Conservation (phyloP, 352 stramenopile genomes). For the Pythium volutum region DNA sequence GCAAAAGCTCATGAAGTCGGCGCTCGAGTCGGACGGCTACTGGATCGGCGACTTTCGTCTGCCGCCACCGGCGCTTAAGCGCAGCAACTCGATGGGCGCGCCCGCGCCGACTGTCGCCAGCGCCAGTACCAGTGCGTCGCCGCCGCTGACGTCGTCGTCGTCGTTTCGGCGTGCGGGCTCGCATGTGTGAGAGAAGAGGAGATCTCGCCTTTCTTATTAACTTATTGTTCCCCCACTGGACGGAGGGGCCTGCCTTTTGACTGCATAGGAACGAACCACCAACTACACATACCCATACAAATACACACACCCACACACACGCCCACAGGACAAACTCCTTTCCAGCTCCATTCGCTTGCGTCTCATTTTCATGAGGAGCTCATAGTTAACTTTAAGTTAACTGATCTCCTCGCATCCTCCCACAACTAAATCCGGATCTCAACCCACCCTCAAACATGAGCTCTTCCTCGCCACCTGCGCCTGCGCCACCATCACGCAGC, state of each 20-base stretch:
- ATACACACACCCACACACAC: too few species aligned
- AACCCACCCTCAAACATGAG: constrained; percentile 21
- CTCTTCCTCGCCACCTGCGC: constrained; percentile 22
- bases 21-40: constrained; percentile 65
- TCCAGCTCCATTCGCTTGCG: too few species aligned
- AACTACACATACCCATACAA: too few species aligned
- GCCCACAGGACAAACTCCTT: too few species aligned
- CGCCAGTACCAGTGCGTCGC: too few species aligned
- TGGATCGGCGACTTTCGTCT: constrained; percentile 73
- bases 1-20: constrained; percentile 49
- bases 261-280: too few species aligned
- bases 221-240: too few species aligned
- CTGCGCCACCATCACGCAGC: background rate
- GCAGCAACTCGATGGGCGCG: constrained; percentile 28
- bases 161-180: constrained; percentile 2
- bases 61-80: constrained; percentile 33
- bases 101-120: constrained; percentile 14
- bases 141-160: background rate
- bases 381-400: background rate
- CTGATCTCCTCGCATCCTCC: too few species aligned
- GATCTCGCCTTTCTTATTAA: too few species aligned
- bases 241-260: too few species aligned
- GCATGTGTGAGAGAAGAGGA: background rate
- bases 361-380: too few species aligned
- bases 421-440: too few species aligned